Conservation (phyloP, 1,139 yeast species). For the Lodderomyces elongisporus region DNA sequence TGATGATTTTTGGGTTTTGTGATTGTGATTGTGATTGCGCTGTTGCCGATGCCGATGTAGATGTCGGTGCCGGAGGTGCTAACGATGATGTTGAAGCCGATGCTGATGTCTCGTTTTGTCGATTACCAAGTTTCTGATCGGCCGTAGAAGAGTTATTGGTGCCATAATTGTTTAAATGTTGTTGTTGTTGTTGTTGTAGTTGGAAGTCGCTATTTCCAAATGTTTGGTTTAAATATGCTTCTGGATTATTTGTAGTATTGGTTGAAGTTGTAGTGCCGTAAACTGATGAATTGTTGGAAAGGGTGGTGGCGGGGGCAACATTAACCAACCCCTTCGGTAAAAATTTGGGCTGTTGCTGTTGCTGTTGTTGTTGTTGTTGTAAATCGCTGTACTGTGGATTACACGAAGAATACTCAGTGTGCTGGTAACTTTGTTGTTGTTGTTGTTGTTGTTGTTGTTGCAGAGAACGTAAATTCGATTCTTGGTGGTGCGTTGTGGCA, state of each 20-base stretch:
- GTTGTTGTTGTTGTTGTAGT: constrained; percentile 1
- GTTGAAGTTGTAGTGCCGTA: constrained; percentile 51
- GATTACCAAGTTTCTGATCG: constrained; percentile 3
- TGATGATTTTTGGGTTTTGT: constrained; percentile 34
- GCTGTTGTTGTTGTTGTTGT: constrained; percentile 8
- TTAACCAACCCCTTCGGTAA: constrained; percentile 32
- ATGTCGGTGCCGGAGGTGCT: no score
- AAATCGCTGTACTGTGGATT: no score
- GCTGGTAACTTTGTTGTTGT: constrained; percentile 9
- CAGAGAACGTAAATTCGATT: constrained; percentile 6
- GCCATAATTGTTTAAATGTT: constrained; percentile 2
- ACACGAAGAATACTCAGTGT: no score
- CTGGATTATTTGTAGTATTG: constrained; percentile 16
- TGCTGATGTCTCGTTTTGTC: constrained; percentile 8
- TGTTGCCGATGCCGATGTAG: constrained; percentile 11
- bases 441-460: constrained; percentile 8
- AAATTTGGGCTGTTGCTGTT: constrained; percentile 18
- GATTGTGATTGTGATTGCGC: constrained; percentile 14
- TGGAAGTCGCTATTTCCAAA: constrained; percentile 15
- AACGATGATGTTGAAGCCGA: constrained; percentile 9
- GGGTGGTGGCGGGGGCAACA: constrained; percentile 45
- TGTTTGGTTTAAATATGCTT: constrained; percentile 23
- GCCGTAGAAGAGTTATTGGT: constrained; percentile 1
- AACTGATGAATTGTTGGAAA: constrained; percentile 56
- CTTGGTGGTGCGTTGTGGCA: constrained; percentile 10